Conservation (phyloP, 345 rosid species). For the Aurinia saxatilis region DNA sequence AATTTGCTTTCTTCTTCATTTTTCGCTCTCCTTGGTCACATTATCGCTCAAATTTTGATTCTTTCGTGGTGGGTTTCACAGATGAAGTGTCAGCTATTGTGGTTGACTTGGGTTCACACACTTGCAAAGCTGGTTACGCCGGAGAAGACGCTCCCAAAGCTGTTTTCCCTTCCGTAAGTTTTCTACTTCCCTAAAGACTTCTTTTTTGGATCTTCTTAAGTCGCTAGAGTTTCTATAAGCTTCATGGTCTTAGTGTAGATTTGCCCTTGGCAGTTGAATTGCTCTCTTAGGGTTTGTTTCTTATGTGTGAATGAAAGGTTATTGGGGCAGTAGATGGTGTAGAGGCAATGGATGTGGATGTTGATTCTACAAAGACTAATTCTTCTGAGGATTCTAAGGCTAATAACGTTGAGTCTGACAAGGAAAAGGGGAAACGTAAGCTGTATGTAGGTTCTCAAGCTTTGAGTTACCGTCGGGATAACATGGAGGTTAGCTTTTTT, state of each 20-base stretch:
- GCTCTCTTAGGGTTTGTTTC: conserved; percentile 6
- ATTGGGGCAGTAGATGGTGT: conserved; percentile 79
- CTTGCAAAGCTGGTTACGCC: conserved; percentile 99
- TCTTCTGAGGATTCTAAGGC: conserved; percentile 49
- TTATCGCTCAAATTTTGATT: background rate
- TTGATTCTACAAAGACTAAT: conserved; percentile 34
- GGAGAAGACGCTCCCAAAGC: conserved; percentile 99
- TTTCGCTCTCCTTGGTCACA: background rate
- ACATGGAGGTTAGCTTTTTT: conserved; percentile 75
- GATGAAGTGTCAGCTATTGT: conserved; percentile 99
- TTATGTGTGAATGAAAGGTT: conserved; percentile 50
- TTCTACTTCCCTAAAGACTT: conserved; percentile 27
- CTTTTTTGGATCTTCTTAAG: conserved; percentile 7
- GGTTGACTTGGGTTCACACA: conserved; percentile 95
- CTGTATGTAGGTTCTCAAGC: conserved; percentile 90
- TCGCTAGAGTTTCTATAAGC: conserved; percentile 10
- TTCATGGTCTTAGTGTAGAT: background rate
- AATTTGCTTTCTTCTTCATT: background rate
- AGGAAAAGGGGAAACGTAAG: conserved; percentile 62
- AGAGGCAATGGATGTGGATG: conserved; percentile 84
- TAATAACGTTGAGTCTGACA: conserved; percentile 43
- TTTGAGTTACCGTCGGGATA: conserved; percentile 75
- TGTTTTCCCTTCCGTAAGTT: conserved; percentile 87
- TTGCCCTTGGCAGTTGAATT: background rate
- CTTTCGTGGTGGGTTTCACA: conserved; percentile 32